A percentile compares a stretch with the other conserved stretches of the same genome.
Evolutionary conservation across 2,329 filamentous ascomycete genomes (phyloP).

Genomic region (Aspergillus ruber): DNA sequence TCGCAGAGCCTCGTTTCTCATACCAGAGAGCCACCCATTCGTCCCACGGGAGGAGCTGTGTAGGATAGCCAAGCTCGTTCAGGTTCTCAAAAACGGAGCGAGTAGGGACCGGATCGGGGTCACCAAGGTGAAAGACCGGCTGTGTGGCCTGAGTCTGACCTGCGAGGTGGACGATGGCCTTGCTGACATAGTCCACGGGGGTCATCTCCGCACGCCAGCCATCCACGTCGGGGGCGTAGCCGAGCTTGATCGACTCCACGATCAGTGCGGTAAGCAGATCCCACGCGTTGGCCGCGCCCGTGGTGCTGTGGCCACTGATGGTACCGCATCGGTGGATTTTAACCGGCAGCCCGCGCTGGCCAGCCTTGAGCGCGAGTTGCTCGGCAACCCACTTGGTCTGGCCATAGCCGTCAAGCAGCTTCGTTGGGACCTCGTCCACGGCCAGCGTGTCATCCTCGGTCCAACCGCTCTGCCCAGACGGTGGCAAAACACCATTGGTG

Average conservation of each 20-base stretch:
- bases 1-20: constrained; percentile 59
- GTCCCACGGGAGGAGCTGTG: constrained; percentile 60
- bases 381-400: constrained; percentile 80
- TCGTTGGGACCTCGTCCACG: constrained; percentile 61
- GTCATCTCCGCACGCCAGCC: constrained; percentile 80
- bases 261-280: constrained; percentile 70
- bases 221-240: constrained; percentile 62
- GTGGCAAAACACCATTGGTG: constrained; percentile 71
- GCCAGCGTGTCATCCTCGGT: constrained; percentile 61
- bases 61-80: constrained; percentile 62
- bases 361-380: constrained; percentile 64
- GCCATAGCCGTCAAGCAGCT: constrained; percentile 66
- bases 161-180: constrained; percentile 63
- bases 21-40: constrained; percentile 70
- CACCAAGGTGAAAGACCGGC: constrained; percentile 66
- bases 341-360: constrained; percentile 61
- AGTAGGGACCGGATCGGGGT: constrained; percentile 63
- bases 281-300: constrained; percentile 70
- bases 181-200: constrained; percentile 73
- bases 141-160: constrained; percentile 58
- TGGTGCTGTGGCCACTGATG: constrained; percentile 69
- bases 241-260: constrained; percentile 69
- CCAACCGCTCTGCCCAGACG: constrained; percentile 61
- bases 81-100: constrained; percentile 60
- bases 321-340: constrained; percentile 68